A percentile compares a stretch with the other conserved stretches of the same genome.
These are phyloP conservation scores for Talaromyces thailandensis DNA, from an alignment of 495 filamentous ascomycete species.

Conservation along the genomic window DNA sequence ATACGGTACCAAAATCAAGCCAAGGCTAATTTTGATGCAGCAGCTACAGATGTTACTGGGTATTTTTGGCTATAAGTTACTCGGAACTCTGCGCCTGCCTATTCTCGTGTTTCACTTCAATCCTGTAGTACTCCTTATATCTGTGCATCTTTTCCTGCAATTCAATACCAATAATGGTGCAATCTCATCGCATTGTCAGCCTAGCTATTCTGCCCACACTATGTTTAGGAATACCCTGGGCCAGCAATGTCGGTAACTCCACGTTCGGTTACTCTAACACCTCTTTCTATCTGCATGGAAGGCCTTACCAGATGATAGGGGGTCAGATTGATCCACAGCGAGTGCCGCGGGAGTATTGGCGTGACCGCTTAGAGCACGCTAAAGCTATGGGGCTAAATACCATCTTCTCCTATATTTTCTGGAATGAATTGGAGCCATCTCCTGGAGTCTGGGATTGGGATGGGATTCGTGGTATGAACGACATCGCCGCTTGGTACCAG, in stretches of 20 bases:
- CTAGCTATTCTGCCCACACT: too few species aligned
- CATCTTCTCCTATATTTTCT: conserved; percentile 38
- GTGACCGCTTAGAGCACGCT: conserved; percentile 28
- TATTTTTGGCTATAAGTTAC: too few species aligned
- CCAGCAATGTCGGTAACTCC: not conserved
- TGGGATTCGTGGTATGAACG: conserved; percentile 16
- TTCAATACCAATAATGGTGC: too few species aligned
- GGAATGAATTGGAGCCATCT: conserved; percentile 33
- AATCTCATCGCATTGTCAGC: too few species aligned
- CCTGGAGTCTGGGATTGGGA: conserved; percentile 21
- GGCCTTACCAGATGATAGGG: conserved; percentile 34
- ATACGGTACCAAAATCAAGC: too few species aligned
- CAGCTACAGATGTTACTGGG: too few species aligned
- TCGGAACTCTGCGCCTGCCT: too few species aligned
- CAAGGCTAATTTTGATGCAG: too few species aligned
- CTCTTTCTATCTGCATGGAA: conserved; percentile 33
- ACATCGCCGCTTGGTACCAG: conserved; percentile 32
- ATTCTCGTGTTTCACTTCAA: too few species aligned
- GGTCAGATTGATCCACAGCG: conserved; percentile 43
- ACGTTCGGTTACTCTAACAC: conserved; percentile 11
- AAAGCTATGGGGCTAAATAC: conserved; percentile 39
- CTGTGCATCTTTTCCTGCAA: too few species aligned
- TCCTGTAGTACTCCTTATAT: too few species aligned
- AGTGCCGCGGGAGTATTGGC: conserved; percentile 33
- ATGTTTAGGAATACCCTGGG: too few species aligned